phyloP scores from a whole-genome alignment of 352 stramenopile species.

The Globisporangium uncinulatum region DNA sequence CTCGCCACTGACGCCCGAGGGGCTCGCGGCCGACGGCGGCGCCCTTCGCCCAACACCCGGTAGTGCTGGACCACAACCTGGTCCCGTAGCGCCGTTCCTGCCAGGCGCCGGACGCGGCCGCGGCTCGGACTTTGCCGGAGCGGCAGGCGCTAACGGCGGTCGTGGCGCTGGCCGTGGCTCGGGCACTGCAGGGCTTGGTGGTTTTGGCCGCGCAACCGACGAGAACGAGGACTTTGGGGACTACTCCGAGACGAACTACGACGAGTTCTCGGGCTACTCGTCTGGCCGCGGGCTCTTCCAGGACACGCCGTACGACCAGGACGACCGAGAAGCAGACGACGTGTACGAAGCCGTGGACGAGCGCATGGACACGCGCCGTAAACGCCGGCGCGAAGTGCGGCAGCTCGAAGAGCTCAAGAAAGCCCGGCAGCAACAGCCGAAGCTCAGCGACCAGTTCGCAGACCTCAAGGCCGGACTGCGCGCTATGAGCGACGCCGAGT shows the following conservation, averaged over 20 bases:
- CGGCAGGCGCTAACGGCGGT: slow-evolving; percentile 2
- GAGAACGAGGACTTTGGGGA: slow-evolving; percentile 85
- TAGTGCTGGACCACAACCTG: neutral
- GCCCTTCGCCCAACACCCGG: neutral
- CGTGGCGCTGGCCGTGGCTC: slow-evolving; percentile 59
- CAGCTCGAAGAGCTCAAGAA: slow-evolving; percentile 87
- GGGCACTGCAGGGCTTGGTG: slow-evolving; percentile 72
- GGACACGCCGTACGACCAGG: slow-evolving; percentile 93
- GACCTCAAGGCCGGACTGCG: slow-evolving; percentile 95
- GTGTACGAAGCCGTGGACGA: slow-evolving; percentile 96
- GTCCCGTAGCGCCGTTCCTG: slow-evolving; percentile 51
- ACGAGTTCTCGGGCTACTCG: slow-evolving; percentile 88
- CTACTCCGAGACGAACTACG: slow-evolving; percentile 91
- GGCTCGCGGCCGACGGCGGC: slow-evolving; percentile 33
- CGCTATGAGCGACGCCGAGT: slow-evolving; percentile 91
- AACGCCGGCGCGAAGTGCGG: slow-evolving; percentile 81
- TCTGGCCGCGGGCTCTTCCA: slow-evolving; percentile 77
- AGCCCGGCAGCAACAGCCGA: slow-evolving; percentile 79
- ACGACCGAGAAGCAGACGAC: slow-evolving; percentile 95
- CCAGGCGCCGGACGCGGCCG: slow-evolving; percentile 86
- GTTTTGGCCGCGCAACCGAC: slow-evolving; percentile 81
- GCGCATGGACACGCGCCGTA: slow-evolving; percentile 91
- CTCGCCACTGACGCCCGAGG: slow-evolving; percentile 27
- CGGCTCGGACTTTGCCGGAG: slow-evolving; percentile 25
- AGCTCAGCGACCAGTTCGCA: slow-evolving; percentile 97